A percentile compares a stretch with the other conserved stretches of the same genome.
Evolutionary conservation across 768 basidiomycete genomes (phyloP).

Genomic region (Trichaptum fuscoviolaceum): DNA sequence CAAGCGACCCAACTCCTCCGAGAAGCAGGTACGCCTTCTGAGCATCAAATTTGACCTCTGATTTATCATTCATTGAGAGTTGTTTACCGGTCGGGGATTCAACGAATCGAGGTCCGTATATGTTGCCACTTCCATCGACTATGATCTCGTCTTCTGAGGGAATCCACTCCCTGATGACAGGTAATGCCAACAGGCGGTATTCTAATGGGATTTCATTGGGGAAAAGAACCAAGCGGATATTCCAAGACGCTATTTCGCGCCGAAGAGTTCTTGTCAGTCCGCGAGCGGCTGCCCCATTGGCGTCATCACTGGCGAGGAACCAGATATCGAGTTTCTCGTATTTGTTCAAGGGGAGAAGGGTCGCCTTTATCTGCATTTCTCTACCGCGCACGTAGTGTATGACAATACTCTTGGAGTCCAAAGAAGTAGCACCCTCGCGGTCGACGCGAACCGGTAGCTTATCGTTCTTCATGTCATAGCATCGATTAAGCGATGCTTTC

Average conservation of each 20-base stretch:
- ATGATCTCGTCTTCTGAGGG: constrained; percentile 16
- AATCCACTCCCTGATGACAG: constrained; percentile 1
- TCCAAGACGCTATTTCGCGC: constrained; percentile 27
- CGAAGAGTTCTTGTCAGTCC: constrained; percentile 28
- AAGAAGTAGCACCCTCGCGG: not conserved
- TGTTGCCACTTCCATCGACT: constrained; percentile 21
- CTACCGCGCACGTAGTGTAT: constrained; percentile 15
- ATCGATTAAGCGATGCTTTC: not conserved
- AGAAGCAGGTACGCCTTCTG: constrained; percentile 32
- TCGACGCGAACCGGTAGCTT: not conserved
- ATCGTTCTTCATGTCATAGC: not conserved
- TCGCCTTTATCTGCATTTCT: constrained; percentile 17
- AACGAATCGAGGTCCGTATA: constrained; percentile 25
- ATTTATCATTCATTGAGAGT: not conserved
- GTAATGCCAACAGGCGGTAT: constrained; percentile 6
- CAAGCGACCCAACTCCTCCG: constrained; percentile 36
- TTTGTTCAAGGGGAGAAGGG: constrained; percentile 12
- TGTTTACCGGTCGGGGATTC: constrained; percentile 15
- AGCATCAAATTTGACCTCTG: constrained; percentile 20
- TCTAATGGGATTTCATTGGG: constrained; percentile 13
- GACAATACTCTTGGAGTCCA: constrained; percentile 2
- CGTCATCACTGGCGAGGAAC: constrained; percentile 24
- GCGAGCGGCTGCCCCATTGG: constrained; percentile 25
- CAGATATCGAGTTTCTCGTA: constrained; percentile 18
- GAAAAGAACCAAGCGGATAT: constrained; percentile 25